A percentile compares a stretch with the other conserved stretches of the same genome.
Evolutionary conservation across 495 filamentous ascomycete species (phyloP).

Genomic region (Podospora fimiseda): DNA sequence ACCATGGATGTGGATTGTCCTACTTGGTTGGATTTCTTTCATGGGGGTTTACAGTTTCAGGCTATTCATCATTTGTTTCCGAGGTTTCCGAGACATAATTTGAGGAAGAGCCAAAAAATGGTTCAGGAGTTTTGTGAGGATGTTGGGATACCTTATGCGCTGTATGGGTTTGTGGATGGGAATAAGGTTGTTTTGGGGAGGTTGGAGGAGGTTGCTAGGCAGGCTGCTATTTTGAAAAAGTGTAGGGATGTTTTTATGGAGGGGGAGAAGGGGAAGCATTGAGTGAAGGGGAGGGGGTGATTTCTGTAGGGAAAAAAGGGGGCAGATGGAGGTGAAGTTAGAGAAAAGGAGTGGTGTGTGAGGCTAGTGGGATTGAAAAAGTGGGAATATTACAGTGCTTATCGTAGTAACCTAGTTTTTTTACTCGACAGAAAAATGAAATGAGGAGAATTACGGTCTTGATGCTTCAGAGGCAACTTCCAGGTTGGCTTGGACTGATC

Average conservation of each 20-base stretch:
- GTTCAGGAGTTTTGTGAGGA: slow-evolving; percentile 87
- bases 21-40: slow-evolving; percentile 91
- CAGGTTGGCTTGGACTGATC: too few relatives aligned
- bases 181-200: slow-evolving; percentile 82
- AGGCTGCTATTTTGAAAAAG: slow-evolving; percentile 79
- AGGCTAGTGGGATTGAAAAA: too few relatives aligned
- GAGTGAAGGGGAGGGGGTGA: background rate
- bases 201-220: slow-evolving; percentile 79
- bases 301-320: too few relatives aligned
- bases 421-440: too few relatives aligned
- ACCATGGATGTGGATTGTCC: slow-evolving; percentile 99
- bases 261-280: slow-evolving; percentile 30
- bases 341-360: background rate
- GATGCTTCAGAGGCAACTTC: too few relatives aligned
- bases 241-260: slow-evolving; percentile 60
- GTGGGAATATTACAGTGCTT: too few relatives aligned
- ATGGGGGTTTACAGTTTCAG: slow-evolving; percentile 95
- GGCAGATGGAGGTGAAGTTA: background rate
- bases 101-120: slow-evolving; percentile 72
- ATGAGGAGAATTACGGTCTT: too few relatives aligned
- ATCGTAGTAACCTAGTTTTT: too few relatives aligned
- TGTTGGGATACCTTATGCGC: slow-evolving; percentile 85
- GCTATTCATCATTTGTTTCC: slow-evolving; percentile 93
- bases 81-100: slow-evolving; percentile 90
- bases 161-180: slow-evolving; percentile 90